Conservation (phyloP, 129 eudicot genomes). For the Logfia minima region DNA sequence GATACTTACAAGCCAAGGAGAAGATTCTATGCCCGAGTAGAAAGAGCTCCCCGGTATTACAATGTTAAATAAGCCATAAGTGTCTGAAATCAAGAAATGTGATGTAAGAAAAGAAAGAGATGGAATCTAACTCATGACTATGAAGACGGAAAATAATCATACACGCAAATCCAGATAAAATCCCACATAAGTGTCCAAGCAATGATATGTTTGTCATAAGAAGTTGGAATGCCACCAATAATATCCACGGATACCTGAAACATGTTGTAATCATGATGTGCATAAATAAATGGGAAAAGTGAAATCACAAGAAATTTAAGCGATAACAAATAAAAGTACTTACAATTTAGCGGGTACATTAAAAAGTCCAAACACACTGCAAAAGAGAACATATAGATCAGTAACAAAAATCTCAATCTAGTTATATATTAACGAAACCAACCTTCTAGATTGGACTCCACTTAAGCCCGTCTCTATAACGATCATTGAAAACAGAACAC, state of each 20-base stretch:
- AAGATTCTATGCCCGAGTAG: slow-evolving; percentile 77
- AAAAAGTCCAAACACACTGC: slow-evolving; percentile 97
- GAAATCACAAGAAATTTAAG: background rate
- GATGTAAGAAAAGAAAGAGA: slow-evolving; percentile 22
- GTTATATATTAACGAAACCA: slow-evolving; percentile 22
- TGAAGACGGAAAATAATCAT: slow-evolving; percentile 22
- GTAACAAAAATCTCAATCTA: slow-evolving; percentile 1
- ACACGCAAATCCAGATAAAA: slow-evolving; percentile 98
- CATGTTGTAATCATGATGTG: background rate
- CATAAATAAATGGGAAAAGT: slow-evolving; percentile 2
- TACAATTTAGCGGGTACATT: slow-evolving; percentile 93
- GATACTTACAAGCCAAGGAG: slow-evolving; percentile 81
- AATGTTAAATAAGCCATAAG: slow-evolving; percentile 72
- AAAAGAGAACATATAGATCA: slow-evolving; percentile 26
- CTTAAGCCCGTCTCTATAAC: slow-evolving; percentile 92
- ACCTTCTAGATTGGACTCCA: slow-evolving; percentile 92
- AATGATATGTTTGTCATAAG: slow-evolving; percentile 89
- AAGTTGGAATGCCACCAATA: slow-evolving; percentile 79
- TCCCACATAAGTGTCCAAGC: slow-evolving; percentile 96
- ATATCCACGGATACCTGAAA: slow-evolving; percentile 86
- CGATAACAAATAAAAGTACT: slow-evolving; percentile 22
- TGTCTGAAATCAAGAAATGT: slow-evolving; percentile 51
- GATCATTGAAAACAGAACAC: slow-evolving; percentile 91
- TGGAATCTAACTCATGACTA: background rate
- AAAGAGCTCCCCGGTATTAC: slow-evolving; percentile 83